These are phyloP conservation scores for Hyaloperonospora arabidopsidis DNA, from an alignment of 352 stramenopile genomes.

Conservation along the genomic window DNA sequence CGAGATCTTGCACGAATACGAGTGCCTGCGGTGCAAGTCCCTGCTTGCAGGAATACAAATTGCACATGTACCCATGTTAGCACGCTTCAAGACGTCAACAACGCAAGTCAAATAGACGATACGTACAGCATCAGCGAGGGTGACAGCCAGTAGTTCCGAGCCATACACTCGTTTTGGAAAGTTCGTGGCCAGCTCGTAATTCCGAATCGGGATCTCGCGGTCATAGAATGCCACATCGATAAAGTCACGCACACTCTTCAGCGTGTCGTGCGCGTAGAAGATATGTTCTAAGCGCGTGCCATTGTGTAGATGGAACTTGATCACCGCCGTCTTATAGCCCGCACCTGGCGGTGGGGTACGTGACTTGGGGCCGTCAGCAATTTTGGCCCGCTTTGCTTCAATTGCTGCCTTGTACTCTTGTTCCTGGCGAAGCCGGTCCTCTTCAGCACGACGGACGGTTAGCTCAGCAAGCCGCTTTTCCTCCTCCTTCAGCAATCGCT, in stretches of 20 bases:
- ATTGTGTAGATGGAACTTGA: slow-evolving; percentile 82
- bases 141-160: slow-evolving; percentile 48
- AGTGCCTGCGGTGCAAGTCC: slow-evolving; percentile 65
- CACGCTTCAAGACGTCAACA: not conserved
- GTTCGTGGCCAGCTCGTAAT: slow-evolving; percentile 83
- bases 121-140: slow-evolving; percentile 63
- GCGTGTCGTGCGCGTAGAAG: slow-evolving; percentile 75
- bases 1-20: slow-evolving; percentile 76
- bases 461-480: slow-evolving; percentile 26
- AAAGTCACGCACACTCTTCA: slow-evolving; percentile 70
- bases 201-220: slow-evolving; percentile 58
- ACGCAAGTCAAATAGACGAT: not conserved
- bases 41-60: slow-evolving; percentile 20
- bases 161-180: slow-evolving; percentile 74
- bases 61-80: not conserved
- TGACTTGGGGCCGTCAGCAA: slow-evolving; percentile 39
- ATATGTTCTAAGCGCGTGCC: slow-evolving; percentile 65
- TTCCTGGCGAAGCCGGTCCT: slow-evolving; percentile 25
- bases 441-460: slow-evolving; percentile 21
- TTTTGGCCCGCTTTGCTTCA: slow-evolving; percentile 44
- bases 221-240: slow-evolving; percentile 79
- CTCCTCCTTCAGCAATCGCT: slow-evolving; percentile 33
- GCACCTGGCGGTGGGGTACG: slow-evolving; percentile 40
- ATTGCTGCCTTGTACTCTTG: slow-evolving; percentile 37
- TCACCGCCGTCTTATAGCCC: slow-evolving; percentile 59